Evolutionary conservation across 2,329 filamentous ascomycete species (phyloP).

Genomic region (Botryotinia narcissicola): DNA sequence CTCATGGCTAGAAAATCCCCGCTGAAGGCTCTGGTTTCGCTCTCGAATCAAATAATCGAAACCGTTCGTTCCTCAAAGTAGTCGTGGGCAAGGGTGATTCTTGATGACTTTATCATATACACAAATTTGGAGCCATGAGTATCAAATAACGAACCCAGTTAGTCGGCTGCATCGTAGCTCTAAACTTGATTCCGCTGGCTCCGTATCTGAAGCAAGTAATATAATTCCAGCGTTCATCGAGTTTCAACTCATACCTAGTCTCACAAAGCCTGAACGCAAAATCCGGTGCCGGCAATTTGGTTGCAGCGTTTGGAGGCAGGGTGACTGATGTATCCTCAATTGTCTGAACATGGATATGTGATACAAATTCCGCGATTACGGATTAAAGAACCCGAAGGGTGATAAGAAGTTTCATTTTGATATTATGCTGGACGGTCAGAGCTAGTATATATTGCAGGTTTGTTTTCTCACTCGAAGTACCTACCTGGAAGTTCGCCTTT

Average conservation of each 20-base stretch:
- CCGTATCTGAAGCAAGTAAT: neutral
- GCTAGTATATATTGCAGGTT: neutral
- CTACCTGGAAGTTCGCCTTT: neutral
- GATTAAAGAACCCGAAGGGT: neutral
- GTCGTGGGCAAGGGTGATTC: no score
- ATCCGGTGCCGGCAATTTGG: no score
- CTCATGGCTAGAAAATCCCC: no score
- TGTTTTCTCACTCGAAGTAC: neutral
- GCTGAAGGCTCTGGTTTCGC: no score
- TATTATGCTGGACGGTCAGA: no score
- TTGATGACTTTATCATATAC: no score
- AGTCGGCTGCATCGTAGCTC: neutral
- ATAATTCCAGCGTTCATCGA: fast-evolving
- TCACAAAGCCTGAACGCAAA: neutral
- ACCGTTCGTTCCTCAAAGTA: no score
- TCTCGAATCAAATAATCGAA: no score
- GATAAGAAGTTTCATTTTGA: neutral
- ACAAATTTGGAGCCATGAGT: neutral
- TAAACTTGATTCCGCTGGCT: neutral
- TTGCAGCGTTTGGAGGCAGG: no score
- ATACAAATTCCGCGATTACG: neutral
- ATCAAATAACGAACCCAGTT: neutral
- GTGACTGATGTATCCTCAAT: neutral
- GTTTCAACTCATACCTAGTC: neutral
- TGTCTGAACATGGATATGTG: no score